Evolutionary conservation across 1,284 basidiomycete species (phyloP).

Genomic region (Apiotrichum laibachii): DNA sequence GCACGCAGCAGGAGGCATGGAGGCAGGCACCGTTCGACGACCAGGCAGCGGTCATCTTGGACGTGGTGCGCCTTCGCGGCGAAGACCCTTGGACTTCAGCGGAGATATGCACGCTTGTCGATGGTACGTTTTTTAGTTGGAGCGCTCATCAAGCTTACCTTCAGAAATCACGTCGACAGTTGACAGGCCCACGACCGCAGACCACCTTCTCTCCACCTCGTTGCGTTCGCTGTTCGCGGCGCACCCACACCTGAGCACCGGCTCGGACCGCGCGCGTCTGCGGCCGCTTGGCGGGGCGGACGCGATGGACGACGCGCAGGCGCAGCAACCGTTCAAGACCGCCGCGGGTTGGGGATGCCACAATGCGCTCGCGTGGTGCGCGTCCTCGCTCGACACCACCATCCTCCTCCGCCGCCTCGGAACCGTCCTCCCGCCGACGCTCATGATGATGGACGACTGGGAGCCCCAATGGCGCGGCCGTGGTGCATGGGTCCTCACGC

Average conservation of each 20-base stretch:
- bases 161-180: slow-evolving; percentile 8
- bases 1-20: slow-evolving; percentile 21
- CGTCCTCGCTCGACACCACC: slow-evolving; percentile 8
- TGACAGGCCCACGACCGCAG: slow-evolving; percentile 12
- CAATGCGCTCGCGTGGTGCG: slow-evolving; percentile 35
- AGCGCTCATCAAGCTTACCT: background rate
- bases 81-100: slow-evolving; percentile 33
- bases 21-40: slow-evolving; percentile 22
- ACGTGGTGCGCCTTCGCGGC: slow-evolving; percentile 31
- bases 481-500: slow-evolving; percentile 34
- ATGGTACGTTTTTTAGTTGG: slow-evolving; percentile 22
- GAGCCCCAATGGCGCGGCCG: slow-evolving; percentile 42
- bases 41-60: slow-evolving; percentile 24
- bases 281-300: slow-evolving; percentile 32
- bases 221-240: slow-evolving; percentile 32
- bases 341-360: slow-evolving; percentile 31
- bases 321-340: slow-evolving; percentile 36
- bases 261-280: slow-evolving; percentile 12
- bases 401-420: slow-evolving; percentile 29
- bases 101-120: slow-evolving; percentile 19
- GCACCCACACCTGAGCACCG: slow-evolving; percentile 27
- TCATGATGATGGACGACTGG: slow-evolving; percentile 51
- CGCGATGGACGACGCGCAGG: slow-evolving; percentile 36
- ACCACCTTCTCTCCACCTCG: slow-evolving; percentile 23
- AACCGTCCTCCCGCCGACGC: slow-evolving; percentile 45